phyloP scores from a whole-genome alignment of 2,329 filamentous ascomycete species.

The Aureobasidium sp. region DNA sequence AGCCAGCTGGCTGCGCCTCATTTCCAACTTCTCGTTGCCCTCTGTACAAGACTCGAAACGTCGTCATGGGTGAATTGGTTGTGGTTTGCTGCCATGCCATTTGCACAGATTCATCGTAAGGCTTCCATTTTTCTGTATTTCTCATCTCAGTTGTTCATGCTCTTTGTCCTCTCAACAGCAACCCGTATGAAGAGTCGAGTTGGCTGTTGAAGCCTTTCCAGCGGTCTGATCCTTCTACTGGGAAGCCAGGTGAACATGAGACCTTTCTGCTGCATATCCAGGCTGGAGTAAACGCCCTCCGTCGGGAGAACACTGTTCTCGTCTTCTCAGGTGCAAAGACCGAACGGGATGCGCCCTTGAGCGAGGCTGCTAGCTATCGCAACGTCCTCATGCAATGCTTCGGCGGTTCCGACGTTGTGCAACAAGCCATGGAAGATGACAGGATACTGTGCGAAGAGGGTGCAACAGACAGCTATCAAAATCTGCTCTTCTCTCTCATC shows the following conservation, averaged over 20 bases:
- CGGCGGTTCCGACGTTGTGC: slow-evolving; percentile 12
- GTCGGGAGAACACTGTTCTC: slow-evolving; percentile 42
- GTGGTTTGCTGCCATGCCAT: slow-evolving; percentile 81
- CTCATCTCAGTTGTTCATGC: neutral
- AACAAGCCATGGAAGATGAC: slow-evolving; percentile 16
- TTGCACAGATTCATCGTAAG: slow-evolving; percentile 29
- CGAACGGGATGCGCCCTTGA: slow-evolving; percentile 23
- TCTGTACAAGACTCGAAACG: neutral
- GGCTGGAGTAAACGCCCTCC: slow-evolving; percentile 49
- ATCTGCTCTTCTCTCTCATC: slow-evolving; percentile 68
- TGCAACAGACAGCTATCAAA: slow-evolving; percentile 79
- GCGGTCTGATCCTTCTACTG: slow-evolving; percentile 26
- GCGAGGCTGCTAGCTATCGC: slow-evolving; percentile 24
- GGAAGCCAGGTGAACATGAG: slow-evolving; percentile 57
- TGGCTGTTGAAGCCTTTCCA: slow-evolving; percentile 72
- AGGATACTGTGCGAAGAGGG: slow-evolving; percentile 53
- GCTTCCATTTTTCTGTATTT: neutral
- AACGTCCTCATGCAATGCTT: slow-evolving; percentile 13
- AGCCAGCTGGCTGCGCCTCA: slow-evolving; percentile 1
- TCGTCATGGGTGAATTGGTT: slow-evolving; percentile 45
- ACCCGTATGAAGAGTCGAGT: slow-evolving; percentile 29
- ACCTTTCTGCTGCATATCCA: slow-evolving; percentile 73
- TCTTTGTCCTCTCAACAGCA: slow-evolving; percentile 2
- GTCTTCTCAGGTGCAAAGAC: slow-evolving; percentile 61
- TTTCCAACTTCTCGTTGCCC: neutral